Evolutionary conservation across 1,284 basidiomycete species (phyloP).

Genomic region (Veloboletus limbatus): DNA sequence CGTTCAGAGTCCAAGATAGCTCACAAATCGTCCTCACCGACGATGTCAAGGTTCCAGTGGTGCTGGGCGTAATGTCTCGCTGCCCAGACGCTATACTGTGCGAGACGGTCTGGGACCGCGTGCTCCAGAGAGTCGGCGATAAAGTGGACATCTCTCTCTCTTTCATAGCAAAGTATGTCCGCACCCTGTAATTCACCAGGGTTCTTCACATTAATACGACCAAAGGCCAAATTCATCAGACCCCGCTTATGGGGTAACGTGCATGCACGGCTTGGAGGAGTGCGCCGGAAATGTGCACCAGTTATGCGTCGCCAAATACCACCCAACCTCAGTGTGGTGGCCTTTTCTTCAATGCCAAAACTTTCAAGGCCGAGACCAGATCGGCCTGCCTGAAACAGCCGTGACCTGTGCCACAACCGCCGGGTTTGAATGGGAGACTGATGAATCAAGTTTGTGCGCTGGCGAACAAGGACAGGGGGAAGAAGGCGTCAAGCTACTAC

Average conservation of each 20-base stretch:
- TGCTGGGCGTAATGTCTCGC: conserved; percentile 73
- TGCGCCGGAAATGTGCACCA: conserved; percentile 88
- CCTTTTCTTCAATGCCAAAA: conserved; percentile 75
- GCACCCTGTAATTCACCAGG: conserved; percentile 1
- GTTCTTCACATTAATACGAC: conserved; percentile 14
- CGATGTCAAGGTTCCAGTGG: conserved; percentile 52
- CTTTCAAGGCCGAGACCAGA: conserved; percentile 57
- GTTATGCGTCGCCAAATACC: conserved; percentile 69
- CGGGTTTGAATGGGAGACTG: conserved; percentile 66
- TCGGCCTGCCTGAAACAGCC: conserved; percentile 68
- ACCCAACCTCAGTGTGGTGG: conserved; percentile 61
- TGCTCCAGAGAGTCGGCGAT: conserved; percentile 56
- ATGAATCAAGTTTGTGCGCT: conserved; percentile 57
- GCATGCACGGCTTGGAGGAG: conserved; percentile 76
- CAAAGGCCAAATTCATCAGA: conserved; percentile 64
- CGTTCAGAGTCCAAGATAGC: conserved; percentile 30
- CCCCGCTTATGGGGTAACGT: conserved; percentile 67
- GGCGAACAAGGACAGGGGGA: conserved; percentile 55
- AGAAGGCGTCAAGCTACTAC: conserved; percentile 62
- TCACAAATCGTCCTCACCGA: conserved; percentile 19
- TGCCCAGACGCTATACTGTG: conserved; percentile 79
- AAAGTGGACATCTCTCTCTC: conserved; percentile 71
- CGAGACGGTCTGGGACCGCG: conserved; percentile 74
- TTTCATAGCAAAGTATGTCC: conserved; percentile 67
- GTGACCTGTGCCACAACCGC: conserved; percentile 61